Evolutionary conservation across 2,329 filamentous ascomycete species (phyloP), one percentile per base, ranked within the genome.

Genomic region (Scopulariopsis brevicaulis): DNA sequence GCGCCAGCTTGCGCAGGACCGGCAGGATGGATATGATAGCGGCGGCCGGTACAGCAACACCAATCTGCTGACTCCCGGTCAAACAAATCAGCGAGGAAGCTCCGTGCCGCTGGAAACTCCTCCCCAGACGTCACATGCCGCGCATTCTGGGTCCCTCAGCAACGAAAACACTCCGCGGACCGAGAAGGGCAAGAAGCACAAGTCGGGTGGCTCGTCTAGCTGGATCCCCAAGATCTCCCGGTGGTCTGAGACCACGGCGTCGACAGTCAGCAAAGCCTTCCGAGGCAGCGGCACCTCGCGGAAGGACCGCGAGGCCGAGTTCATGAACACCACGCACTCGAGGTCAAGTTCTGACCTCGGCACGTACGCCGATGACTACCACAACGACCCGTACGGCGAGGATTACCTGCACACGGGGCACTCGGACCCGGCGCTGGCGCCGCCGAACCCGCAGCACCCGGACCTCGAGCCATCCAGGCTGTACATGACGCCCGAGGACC

Each of bases 241-340:
- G 51, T 99, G 94, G 94, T 97, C 93, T 0, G 94, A 95, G 73
- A 97, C 93, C 2, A 99, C 94, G 0, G 83, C 92, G 4, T 96
- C 91, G 0, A 96, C 90, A 60, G 84, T 91, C 51, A 86, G 89
- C 52, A 87, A 87, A 64, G 87, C 86, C 48, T 87, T 92, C 69
- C 83, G 87, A 48, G 83, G 82, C 65, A 89, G 84, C 65, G 51
- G 50, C 52, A 77, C 78, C 54, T 75, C 72, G 22, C 24, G 55
- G 52, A 58, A 77, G 76, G 67, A 82, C 80, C 65, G 77, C 80
- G 51, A 77, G 70, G 86, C 75, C 73, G 85, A 71, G 70, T 84
- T 73, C 79, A 48, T 55, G 35, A 22, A 51, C 28, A 51, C 58
- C 40, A 71, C 76, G 3, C 75, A 76, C n/a, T 96, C 91, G 35